Percentiles rank a stretch among this genome's conserved stretches.
Conservation (phyloP, 441 rosid genomes). For the Erysimum cheiri region DNA sequence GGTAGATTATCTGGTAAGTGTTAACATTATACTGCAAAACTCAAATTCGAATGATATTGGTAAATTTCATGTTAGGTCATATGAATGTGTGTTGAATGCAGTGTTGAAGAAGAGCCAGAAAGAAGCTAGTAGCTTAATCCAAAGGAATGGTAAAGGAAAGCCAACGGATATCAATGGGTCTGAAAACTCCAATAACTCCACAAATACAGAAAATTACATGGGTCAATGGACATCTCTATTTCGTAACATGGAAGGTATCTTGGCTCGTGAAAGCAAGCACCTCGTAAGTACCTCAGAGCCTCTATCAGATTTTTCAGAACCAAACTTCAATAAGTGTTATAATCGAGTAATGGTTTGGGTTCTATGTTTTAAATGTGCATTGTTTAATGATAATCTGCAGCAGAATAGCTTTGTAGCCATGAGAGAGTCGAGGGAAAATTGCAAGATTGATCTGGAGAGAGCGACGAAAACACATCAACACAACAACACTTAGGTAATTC, state of each 20-base stretch:
- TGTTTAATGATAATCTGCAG: constrained; percentile 52
- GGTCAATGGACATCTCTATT: constrained; percentile 87
- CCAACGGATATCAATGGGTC: constrained; percentile 46
- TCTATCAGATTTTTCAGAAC: not conserved
- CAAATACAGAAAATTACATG: constrained; percentile 63
- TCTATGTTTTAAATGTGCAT: constrained; percentile 25
- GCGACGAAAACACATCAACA: constrained; percentile 54
- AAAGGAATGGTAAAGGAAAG: constrained; percentile 60
- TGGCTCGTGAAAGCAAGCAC: constrained; percentile 70
- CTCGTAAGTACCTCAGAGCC: constrained; percentile 65
- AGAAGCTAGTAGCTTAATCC: constrained; percentile 71
- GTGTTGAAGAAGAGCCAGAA: constrained; percentile 87
- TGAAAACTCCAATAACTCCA: constrained; percentile 51
- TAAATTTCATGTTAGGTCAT: constrained; percentile 5
- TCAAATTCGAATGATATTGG: not conserved
- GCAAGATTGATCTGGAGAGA: constrained; percentile 77
- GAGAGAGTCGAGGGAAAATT: constrained; percentile 74
- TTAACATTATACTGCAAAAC: not conserved
- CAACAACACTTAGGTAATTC: constrained; percentile 39
- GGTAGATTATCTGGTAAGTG: constrained; percentile 78
- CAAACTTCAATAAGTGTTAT: not conserved
- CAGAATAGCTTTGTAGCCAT: constrained; percentile 59
- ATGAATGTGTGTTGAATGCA: constrained; percentile 35
- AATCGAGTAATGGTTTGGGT: not conserved
- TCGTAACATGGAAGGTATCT: constrained; percentile 78